phyloP scores from a whole-genome alignment of 176 grass and related monocot genomes.

The Carex parvula region DNA sequence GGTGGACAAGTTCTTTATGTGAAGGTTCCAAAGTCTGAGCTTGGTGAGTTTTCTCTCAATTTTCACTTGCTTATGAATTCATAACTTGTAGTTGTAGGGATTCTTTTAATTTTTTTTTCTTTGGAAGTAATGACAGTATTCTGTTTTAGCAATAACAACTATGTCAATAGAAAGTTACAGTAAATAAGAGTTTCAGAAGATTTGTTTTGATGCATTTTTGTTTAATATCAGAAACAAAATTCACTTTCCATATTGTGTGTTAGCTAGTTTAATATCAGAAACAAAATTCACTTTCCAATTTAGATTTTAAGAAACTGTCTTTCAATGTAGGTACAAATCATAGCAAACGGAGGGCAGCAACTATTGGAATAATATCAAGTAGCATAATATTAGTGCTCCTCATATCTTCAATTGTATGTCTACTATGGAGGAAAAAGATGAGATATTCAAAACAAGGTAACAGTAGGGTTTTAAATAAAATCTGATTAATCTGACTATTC shows the following conservation, averaged over 20 bases:
- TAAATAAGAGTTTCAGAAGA: background rate
- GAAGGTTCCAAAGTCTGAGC: slow-evolving; percentile 29
- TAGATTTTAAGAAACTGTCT: background rate
- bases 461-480: background rate
- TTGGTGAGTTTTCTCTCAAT: slow-evolving; percentile 18
- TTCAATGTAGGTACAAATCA: background rate
- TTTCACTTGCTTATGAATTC: background rate
- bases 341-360: background rate
- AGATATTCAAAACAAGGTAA: slow-evolving; percentile 4
- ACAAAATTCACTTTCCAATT: background rate
- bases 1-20: slow-evolving; percentile 44
- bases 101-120: background rate
- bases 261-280: background rate
- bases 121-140: no score
- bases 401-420: slow-evolving; percentile 1
- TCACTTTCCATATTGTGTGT: background rate
- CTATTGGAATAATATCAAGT: background rate
- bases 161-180: no score
- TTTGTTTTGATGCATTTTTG: no score
- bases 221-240: no score
- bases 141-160: no score
- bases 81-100: background rate
- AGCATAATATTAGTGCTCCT: slow-evolving; percentile 1
- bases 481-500: no score
- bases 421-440: slow-evolving; percentile 21